phyloP scores from a whole-genome alignment of 2,329 filamentous ascomycete genomes.

The Colletotrichum eremochloae region DNA sequence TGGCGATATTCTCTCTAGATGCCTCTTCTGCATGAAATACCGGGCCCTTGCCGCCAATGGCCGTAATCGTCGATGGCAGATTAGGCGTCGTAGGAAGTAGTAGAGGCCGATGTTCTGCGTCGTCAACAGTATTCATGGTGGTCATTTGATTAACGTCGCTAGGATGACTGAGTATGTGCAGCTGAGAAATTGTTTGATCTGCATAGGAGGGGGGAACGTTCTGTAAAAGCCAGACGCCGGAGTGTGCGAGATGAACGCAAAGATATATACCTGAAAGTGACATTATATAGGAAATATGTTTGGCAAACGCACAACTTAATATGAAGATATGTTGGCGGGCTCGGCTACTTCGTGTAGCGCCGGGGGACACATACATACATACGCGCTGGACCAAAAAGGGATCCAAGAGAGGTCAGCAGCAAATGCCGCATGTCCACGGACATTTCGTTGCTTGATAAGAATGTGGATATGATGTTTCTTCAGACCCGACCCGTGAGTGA shows the following conservation, averaged over 20 bases:
- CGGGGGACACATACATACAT: background rate
- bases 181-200: too few relatives aligned
- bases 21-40: background rate
- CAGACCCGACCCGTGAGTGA: conserved; percentile 6
- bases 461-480: conserved; percentile 3
- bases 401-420: conserved; percentile 1
- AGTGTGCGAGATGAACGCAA: background rate
- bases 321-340: background rate
- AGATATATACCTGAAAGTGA: too few relatives aligned
- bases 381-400: background rate
- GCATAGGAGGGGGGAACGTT: too few relatives aligned
- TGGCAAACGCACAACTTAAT: background rate
- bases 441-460: conserved; percentile 29
- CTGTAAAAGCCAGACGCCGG: background rate
- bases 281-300: background rate
- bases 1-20: background rate
- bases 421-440: conserved; percentile 13
- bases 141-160: background rate
- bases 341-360: background rate
- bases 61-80: background rate
- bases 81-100: background rate
- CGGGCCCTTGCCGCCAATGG: background rate
- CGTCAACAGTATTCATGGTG: background rate
- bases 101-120: conserved; percentile 23
- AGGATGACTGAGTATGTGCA: background rate